These are phyloP conservation scores for Cordyceps cicadae DNA, from an alignment of 2,329 filamentous ascomycete species.

Conservation along the genomic window DNA sequence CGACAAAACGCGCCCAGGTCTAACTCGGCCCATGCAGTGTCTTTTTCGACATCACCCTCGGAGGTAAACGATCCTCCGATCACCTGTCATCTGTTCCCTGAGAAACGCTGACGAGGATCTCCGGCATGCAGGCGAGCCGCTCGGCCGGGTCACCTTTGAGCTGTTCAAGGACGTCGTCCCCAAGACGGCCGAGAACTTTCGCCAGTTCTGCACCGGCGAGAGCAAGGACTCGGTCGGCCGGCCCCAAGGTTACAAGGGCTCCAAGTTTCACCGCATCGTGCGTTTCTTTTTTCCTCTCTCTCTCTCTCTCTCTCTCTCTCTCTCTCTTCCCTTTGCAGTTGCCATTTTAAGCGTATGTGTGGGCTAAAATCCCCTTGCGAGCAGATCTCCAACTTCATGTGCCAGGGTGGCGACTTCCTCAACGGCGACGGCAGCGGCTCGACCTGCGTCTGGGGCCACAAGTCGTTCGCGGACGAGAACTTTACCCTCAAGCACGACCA, in stretches of 20 bases:
- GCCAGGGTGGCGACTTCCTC: constrained; percentile 92
- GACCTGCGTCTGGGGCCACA: constrained; percentile 77
- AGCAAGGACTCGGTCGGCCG: constrained; percentile 67
- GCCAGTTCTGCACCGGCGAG: constrained; percentile 94
- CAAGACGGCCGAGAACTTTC: constrained; percentile 91
- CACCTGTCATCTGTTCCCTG: not conserved
- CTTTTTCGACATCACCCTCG: constrained; percentile 73
- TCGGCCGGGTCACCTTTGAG: constrained; percentile 84
- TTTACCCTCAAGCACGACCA: constrained; percentile 71
- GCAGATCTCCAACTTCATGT: constrained; percentile 93
- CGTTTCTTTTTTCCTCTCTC: constrained; percentile 23
- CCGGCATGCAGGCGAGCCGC: constrained; percentile 57
- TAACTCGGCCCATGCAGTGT: constrained; percentile 20
- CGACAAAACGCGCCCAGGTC: too few relatives aligned
- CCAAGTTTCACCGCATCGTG: constrained; percentile 90
- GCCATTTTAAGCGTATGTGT: too few relatives aligned
- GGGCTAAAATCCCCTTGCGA: not conserved
- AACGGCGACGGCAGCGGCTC: constrained; percentile 89
- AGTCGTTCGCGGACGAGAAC: constrained; percentile 84
- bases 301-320: too few relatives aligned
- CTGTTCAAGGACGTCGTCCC: constrained; percentile 79
- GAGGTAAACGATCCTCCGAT: constrained; percentile 49
- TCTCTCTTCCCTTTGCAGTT: too few relatives aligned
- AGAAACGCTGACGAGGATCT: not conserved
- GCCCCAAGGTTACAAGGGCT: constrained; percentile 88